Percentiles rank a stretch among this genome's conserved stretches.
Conservation (phyloP, 768 basidiomycete species). For the Melanogaster broomeanus region DNA sequence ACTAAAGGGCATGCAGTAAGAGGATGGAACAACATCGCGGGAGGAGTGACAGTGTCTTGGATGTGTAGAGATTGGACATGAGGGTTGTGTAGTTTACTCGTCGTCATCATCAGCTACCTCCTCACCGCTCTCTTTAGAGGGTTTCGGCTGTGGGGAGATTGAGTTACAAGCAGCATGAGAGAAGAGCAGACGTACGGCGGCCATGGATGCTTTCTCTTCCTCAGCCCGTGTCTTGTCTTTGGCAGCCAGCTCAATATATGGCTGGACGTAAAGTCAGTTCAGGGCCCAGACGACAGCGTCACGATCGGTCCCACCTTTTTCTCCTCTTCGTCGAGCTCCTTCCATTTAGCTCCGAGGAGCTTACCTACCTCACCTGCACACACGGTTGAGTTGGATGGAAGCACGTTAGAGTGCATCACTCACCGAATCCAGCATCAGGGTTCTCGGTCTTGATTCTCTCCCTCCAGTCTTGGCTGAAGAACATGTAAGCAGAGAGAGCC, state of each 20-base stretch:
- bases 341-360: slow-evolving; percentile 95
- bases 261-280: slow-evolving; percentile 46
- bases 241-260: slow-evolving; percentile 85
- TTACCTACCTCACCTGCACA: slow-evolving; percentile 86
- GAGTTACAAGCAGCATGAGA: background rate
- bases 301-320: slow-evolving; percentile 69
- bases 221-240: slow-evolving; percentile 88
- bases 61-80: slow-evolving; percentile 12
- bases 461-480: slow-evolving; percentile 96
- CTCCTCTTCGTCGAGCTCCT: slow-evolving; percentile 88
- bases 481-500: slow-evolving; percentile 96
- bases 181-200: slow-evolving; percentile 34
- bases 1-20: slow-evolving; percentile 13
- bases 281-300: background rate
- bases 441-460: slow-evolving; percentile 95
- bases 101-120: slow-evolving; percentile 42
- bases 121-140: slow-evolving; percentile 41
- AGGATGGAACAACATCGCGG: slow-evolving; percentile 6
- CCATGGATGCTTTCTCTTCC: slow-evolving; percentile 62
- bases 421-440: slow-evolving; percentile 92
- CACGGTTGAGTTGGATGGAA: slow-evolving; percentile 1
- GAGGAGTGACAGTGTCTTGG: slow-evolving; percentile 13
- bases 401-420: slow-evolving; percentile 19
- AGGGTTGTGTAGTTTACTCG: slow-evolving; percentile 30
- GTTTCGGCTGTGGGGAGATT: slow-evolving; percentile 28